These are phyloP conservation scores for Lipomyces oligophaga DNA, from an alignment of 805 yeast species.

Conservation along the genomic window DNA sequence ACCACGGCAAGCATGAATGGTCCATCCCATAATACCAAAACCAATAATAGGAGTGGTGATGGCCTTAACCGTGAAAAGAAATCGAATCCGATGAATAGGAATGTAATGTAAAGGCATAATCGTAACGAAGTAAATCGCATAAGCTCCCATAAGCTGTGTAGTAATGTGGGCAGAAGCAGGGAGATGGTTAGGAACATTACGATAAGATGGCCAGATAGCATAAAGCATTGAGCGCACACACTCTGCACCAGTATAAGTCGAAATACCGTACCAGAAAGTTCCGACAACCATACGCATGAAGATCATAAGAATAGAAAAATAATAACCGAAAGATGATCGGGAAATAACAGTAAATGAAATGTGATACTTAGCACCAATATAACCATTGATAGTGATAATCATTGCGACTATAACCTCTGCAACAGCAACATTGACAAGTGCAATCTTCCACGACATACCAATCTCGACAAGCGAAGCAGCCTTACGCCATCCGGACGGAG, in stretches of 20 bases:
- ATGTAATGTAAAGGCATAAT: constrained; percentile 27
- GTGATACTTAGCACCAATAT: constrained; percentile 79
- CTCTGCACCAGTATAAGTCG: constrained; percentile 78
- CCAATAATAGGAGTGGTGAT: constrained; percentile 29
- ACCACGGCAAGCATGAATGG: constrained; percentile 64
- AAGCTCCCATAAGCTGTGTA: constrained; percentile 32
- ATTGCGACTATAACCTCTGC: constrained; percentile 51
- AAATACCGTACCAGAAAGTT: constrained; percentile 84
- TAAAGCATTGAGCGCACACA: constrained; percentile 74
- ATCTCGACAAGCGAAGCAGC: constrained; percentile 27
- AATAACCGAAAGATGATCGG: constrained; percentile 73
- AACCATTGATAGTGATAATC: constrained; percentile 64
- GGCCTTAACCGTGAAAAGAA: constrained; percentile 29
- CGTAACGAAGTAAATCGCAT: constrained; percentile 29
- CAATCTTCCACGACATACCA: constrained; percentile 28
- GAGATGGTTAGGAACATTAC: constrained; percentile 48
- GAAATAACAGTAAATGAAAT: constrained; percentile 79
- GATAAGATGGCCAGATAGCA: constrained; percentile 58
- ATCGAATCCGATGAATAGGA: constrained; percentile 27
- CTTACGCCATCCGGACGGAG: constrained; percentile 29
- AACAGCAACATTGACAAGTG: constrained; percentile 25
- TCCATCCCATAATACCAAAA: constrained; percentile 32
- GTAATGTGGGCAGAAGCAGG: constrained; percentile 45
- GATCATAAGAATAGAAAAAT: constrained; percentile 72
- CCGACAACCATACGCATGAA: constrained; percentile 85